Evolutionary conservation across 2,329 filamentous ascomycete genomes (phyloP), one percentile per base, ranked within the genome.

Genomic region (Lasiodiplodia theobromae): DNA sequence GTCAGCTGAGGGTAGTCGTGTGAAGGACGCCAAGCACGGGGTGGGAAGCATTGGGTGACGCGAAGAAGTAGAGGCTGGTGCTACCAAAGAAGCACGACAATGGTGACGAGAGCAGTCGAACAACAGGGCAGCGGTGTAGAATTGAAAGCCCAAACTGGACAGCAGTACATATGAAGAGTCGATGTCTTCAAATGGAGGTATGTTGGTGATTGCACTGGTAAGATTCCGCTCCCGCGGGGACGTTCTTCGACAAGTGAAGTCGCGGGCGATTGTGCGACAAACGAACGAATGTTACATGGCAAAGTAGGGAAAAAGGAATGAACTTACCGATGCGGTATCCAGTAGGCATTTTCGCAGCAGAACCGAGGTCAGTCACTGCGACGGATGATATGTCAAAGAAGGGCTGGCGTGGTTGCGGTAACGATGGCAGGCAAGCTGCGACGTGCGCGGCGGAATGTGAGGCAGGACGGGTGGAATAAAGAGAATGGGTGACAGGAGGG

Each of bases 281-380:
- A 47, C 7, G 16, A 25, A 10, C 5, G 11, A 3, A n/a, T 7
- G n/a, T 34, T 51, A 10, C 4, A 25, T n/a, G n/a, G 14, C 34
- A 47, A 47, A 18, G 60, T 25, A n/a, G 16, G 65, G 58, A 47
- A 21, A 56, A 56, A 34, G 16, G 44, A 62, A 18, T 5, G 23
- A n/a, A 34, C 64, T 63, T 63, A 69, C 68, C 65, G 62, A 69
- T 51, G 23, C 51, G 51, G 38, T 69, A 69, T 28, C 38, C 51
- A 52, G 68, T 64, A 49, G 65, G 68, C 68, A 69, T 69, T 47
- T 16, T 69, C 38, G 68, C 53, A 44, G 60, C 28, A 40, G 14
- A 57, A 54, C 40, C 34, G 44, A 25, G 56, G 60, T 53, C 12
- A 7, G 28, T 37, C 10, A 16, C 40, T 52, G 31, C 28, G 44